Conservation (phyloP, 2,329 filamentous ascomycete genomes). For the Macroventuria anomochaeta region DNA sequence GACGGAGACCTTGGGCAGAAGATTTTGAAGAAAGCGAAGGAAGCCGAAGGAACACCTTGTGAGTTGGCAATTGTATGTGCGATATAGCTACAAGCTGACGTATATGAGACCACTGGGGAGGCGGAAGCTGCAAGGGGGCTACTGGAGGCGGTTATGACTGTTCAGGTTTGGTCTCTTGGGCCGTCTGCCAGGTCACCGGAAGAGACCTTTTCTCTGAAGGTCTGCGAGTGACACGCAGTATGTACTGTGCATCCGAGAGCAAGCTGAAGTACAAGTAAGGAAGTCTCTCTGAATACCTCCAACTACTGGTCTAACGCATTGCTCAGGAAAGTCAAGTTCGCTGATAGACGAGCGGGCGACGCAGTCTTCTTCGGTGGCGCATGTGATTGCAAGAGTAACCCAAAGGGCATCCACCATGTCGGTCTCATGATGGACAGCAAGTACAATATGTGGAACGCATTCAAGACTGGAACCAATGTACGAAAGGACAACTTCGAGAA, state of each 20-base stretch:
- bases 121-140: conserved; percentile 30
- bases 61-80: too few species aligned
- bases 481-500: conserved; percentile 31
- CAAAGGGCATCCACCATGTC: conserved; percentile 29
- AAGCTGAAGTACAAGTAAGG: conserved; percentile 33
- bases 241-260: conserved; percentile 31
- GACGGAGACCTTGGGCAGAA: conserved; percentile 22
- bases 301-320: background rate
- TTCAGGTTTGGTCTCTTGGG: conserved; percentile 33
- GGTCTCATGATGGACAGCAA: conserved; percentile 31
- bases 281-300: background rate
- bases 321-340: conserved; percentile 28
- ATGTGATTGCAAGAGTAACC: conserved; percentile 28
- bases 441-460: conserved; percentile 30
- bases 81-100: too few species aligned
- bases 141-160: conserved; percentile 33
- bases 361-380: conserved; percentile 33
- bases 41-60: conserved; percentile 26
- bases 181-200: conserved; percentile 31
- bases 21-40: conserved; percentile 29
- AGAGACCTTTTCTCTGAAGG: conserved; percentile 31
- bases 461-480: conserved; percentile 33
- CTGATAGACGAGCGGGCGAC: conserved; percentile 28
- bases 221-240: conserved; percentile 27
- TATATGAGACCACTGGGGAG: conserved; percentile 32